Evolutionary conservation across 2,329 filamentous ascomycete species (phyloP), one percentile per base, ranked within the genome.

Genomic region (Dactylellina haptotyla): DNA sequence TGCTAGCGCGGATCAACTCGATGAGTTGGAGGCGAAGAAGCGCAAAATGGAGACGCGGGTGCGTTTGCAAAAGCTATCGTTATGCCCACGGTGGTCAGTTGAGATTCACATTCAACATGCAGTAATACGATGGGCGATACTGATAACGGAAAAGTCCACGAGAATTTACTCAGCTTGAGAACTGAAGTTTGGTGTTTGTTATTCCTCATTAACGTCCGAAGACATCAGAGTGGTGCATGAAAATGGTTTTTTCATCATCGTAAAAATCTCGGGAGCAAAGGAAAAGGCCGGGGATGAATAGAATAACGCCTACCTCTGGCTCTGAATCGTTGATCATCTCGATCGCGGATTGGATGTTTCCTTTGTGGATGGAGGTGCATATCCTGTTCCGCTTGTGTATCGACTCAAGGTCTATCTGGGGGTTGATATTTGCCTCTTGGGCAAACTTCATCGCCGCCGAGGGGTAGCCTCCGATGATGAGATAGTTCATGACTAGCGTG

Each of bases 181-280:
- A 91, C 88, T 91, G 89, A 91, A 90, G 89, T 87, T 83, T 83
- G 83, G 84, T 84, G 83, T 86, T 87, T 84, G 85, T 89, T 88
- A 88, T 86, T 98, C 94, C 96, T 96, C 95, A 95, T 87, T 83
- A 87, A 89, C 88, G 58, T 66, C 87, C 85, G 85, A 87, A 88
- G 88, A 86, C 85, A 43, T 85, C 95, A 92, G 95, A 93, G 95
- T 99, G 95, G 95, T 99, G 95, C 95, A 99, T 99, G 94, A 96
- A 88, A 85, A 86, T 86, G 85, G 54, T 73, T 61, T 73, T 91
- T 85, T 97, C 97, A 99, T 99, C 95, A 95, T 93, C 83, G 87
- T 85, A 87, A 83, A n/a, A 46, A 73, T 73, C 69, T 73, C 61
- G 45, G 54, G 61, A 56, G 20, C 16, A 9, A n/a, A 23, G 18